These are phyloP conservation scores for Aureobasidium zeae DNA, from an alignment of 2,329 filamentous ascomycete genomes.

Conservation along the genomic window DNA sequence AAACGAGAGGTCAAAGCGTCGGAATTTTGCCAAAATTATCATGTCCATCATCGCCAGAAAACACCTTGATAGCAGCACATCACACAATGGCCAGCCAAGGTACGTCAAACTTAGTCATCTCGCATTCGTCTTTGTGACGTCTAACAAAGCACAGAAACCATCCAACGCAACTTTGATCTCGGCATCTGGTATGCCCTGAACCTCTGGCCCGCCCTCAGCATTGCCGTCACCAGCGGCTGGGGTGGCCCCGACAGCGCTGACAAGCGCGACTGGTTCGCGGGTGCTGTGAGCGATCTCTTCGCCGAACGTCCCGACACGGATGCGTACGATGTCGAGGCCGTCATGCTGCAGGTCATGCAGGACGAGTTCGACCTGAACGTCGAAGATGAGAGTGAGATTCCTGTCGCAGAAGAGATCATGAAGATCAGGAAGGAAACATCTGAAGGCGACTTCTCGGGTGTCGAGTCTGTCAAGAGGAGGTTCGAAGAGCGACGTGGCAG, in stretches of 20 bases:
- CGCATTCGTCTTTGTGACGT: too few relatives aligned
- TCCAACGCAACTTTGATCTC: constrained; percentile 54
- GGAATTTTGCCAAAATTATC: constrained; percentile 1
- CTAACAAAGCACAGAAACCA: constrained; percentile 16
- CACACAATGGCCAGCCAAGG: constrained; percentile 9
- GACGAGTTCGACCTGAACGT: constrained; percentile 93
- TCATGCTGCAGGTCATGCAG: constrained; percentile 80
- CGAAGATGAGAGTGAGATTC: constrained; percentile 75
- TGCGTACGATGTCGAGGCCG: constrained; percentile 68
- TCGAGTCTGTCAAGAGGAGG: constrained; percentile 40
- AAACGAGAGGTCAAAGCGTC: neutral
- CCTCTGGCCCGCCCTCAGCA: constrained; percentile 71
- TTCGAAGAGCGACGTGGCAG: constrained; percentile 34
- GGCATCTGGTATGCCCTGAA: constrained; percentile 71
- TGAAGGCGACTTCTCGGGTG: constrained; percentile 53
- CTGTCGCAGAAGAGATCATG: constrained; percentile 65
- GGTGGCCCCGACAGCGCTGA: constrained; percentile 73
- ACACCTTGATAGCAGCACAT: too few relatives aligned
- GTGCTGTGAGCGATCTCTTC: constrained; percentile 75
- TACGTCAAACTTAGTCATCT: neutral
- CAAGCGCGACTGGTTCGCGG: constrained; percentile 95
- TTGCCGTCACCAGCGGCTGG: constrained; percentile 81
- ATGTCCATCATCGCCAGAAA: constrained; percentile 8
- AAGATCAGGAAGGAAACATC: constrained; percentile 50
- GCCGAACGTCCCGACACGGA: constrained; percentile 54